Base-by-base conservation (phyloP, 768 basidiomycete species). In the Russula earlei region DNA sequence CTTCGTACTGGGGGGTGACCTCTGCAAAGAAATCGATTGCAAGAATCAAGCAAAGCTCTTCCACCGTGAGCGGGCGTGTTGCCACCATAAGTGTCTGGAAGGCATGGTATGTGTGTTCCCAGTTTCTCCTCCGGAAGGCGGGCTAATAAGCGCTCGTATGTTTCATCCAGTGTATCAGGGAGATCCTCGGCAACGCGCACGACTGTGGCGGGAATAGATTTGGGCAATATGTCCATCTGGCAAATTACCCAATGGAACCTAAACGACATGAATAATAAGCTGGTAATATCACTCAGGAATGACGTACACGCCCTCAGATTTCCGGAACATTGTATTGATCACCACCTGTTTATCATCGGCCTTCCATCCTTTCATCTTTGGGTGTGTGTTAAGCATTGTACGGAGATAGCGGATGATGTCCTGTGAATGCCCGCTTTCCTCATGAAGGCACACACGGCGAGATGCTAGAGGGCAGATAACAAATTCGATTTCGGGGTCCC, bases 251-350 rank as follows among this genome's bases (percentile, higher is more conserved):
- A 55, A 19, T 40, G 45, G 22, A 55, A 55, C 19, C 54, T 55
- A 40, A 49, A 9, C 4, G 15, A 12, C 9, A 25, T 55, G 40
- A 49, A 41, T 12, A n/a, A 34, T 3, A n/a, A 34, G 0, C 9
- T 33, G 40, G 15, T 38, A 42, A 27, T 11, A 3, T 12, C 25
- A 22, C 29, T 49, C n/a, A 49, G 38, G 15, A 22, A 36, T 4
- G 8, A 55, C 54, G 27, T 55, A 55, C 54, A 55, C 42, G 5
- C 54, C 54, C 19, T 55, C 48, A n/a, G 54, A 38, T 42, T 49
- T 55, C 17, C 33, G 29, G 15, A 49, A 55, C n/a, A 55, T 19
- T 25, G 22, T 55, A 25, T 55, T 49, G n/a, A 55, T 34, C 6
- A 55, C 48, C 2, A 34, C 47, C 27, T 29, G 19, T 22, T 55